Evolutionary conservation across 352 stramenopile genomes (phyloP), one percentile per base, ranked within the genome.

Genomic region (Aphanomyces cochlioides): DNA sequence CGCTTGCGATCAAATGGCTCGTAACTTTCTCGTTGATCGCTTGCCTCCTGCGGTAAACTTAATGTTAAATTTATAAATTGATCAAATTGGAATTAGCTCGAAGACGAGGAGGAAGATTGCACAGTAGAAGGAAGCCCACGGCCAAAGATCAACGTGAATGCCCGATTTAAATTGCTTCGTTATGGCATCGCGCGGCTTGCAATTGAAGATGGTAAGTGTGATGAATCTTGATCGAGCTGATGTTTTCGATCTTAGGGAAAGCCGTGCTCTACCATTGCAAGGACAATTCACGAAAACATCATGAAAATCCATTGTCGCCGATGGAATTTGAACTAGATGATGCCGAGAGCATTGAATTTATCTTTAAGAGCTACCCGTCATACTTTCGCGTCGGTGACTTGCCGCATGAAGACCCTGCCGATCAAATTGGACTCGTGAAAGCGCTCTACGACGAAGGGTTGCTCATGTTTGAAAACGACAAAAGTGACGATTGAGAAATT

Each of bases 71-170:
- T 67, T 41, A 58, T 56, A 10, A 17, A 17, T 15, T 8, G 10
- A 5, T 53, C 7, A 56, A 3, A 4, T 15, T 21, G n/a, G 10
- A 28, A 10, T 15, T 67, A 69, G 63, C 75, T 92, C 28, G 82
- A 90, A 50, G 81, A 90, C 43, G 83, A 90, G 41, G 85, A 92
- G 65, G 85, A 92, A 68, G 87, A 90, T 70, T 92, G 83, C 73
- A 89, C 82, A 37, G 87, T 80, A 47, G 85, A 92, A 66, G 83
- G 80, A 53, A 90, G 83, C 38, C 85, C 85, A 12, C 57, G 90
- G 76, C 83, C 89, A 74, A 92, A 92, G 75, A 88, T 92, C 59
- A 89, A 75, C 0, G 85, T 90, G 13, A 88, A 92, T 69, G 90
- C 85, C 28, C 83, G 89, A 73, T 73, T 92, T 43, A 88, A 88